Conservation (phyloP, 768 basidiomycete genomes). For the Hericium erinaceus region DNA sequence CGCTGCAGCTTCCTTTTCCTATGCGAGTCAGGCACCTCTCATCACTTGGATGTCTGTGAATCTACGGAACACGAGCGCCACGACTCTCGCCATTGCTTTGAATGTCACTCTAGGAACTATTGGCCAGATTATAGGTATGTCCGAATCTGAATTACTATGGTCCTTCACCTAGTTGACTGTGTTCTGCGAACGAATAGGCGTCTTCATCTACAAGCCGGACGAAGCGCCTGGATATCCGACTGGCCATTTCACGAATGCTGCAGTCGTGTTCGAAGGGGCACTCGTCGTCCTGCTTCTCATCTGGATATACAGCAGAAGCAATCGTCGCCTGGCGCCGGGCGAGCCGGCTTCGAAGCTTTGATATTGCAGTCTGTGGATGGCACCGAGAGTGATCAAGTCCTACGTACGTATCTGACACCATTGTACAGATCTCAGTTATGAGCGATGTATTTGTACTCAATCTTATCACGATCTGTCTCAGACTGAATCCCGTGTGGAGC, state of each 20-base stretch:
- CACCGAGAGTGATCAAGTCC: no score
- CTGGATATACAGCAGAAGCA: slow-evolving; percentile 11
- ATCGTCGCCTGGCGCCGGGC: slow-evolving; percentile 6
- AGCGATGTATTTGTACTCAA: no score
- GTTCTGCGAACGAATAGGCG: background rate
- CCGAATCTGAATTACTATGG: slow-evolving; percentile 1
- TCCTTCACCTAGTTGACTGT: no score
- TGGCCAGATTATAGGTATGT: background rate
- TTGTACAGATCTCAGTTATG: no score
- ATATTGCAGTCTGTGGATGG: background rate
- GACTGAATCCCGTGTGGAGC: no score
- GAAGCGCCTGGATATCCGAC: background rate
- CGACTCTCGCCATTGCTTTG: background rate
- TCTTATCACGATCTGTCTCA: no score
- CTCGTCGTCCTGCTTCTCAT: slow-evolving; percentile 8
- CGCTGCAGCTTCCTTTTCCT: background rate
- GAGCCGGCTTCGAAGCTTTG: slow-evolving; percentile 13
- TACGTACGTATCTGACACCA: no score
- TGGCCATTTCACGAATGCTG: background rate
- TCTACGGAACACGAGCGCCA: background rate
- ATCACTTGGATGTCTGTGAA: background rate
- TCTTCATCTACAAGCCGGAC: background rate
- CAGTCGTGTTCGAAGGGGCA: slow-evolving; percentile 13
- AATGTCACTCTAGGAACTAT: background rate
- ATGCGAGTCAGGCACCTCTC: background rate